These are phyloP conservation scores for Hypoxylon lenormandii DNA, from an alignment of 495 filamentous ascomycete genomes.

Conservation along the genomic window DNA sequence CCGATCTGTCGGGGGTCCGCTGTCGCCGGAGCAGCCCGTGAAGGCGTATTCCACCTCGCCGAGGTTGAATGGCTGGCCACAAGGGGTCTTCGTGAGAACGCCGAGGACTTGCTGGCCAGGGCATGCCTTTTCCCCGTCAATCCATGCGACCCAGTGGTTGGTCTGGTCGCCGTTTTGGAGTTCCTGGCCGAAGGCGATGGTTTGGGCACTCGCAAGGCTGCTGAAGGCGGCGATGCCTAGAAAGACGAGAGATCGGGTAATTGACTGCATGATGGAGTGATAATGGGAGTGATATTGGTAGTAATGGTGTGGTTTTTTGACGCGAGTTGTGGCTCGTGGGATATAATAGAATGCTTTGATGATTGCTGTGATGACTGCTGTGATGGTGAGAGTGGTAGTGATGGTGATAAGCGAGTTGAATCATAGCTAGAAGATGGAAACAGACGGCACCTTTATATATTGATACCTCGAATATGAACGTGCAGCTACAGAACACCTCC, in stretches of 20 bases:
- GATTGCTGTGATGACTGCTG: not conserved
- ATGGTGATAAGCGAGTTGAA: not conserved
- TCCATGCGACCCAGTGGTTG: conserved; percentile 39
- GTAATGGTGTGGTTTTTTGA: not conserved
- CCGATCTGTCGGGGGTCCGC: not conserved
- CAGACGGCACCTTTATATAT: not conserved
- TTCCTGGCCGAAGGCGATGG: conserved; percentile 21
- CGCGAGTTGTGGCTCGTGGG: not conserved
- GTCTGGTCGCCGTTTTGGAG: conserved; percentile 37
- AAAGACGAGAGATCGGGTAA: not conserved
- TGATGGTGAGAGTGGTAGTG: not conserved
- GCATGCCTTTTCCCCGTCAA: conserved; percentile 31
- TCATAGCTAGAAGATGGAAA: not conserved
- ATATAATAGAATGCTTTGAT: not conserved
- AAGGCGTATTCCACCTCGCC: conserved; percentile 8
- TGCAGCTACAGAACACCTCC: not conserved
- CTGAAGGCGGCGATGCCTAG: not conserved
- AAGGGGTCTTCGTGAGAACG: not conserved
- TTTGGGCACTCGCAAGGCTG: not conserved
- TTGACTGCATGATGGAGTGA: not conserved
- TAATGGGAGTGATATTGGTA: not conserved
- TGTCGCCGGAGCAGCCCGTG: conserved; percentile 9
- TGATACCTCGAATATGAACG: not conserved
- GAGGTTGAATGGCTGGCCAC: conserved; percentile 14
- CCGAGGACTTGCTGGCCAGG: conserved; percentile 14